Evolutionary conservation across 306 rosid species (phyloP), one percentile per base, ranked within the genome.

Genomic region (Lupinus albus): DNA sequence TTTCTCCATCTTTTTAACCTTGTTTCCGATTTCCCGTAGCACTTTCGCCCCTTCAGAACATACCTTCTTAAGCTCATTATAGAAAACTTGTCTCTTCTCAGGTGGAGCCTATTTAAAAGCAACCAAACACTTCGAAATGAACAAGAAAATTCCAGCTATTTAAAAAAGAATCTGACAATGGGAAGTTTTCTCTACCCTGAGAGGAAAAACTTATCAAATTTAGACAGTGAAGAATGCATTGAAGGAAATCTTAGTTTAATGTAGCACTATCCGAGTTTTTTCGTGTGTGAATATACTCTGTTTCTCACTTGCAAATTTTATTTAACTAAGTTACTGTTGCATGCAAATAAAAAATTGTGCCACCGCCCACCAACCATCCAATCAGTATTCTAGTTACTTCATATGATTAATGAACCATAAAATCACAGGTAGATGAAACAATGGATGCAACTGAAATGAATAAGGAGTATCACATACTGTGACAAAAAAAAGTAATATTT

Each of bases 1-100:
- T 71, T 82, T 92, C 87, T 92, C 98, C 95, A 92, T 58, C 49
- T 15, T 89, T 76, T 87, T 83, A 21, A 92, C 82, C 75, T 86
- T 92, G 83, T 81, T 78, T 51, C 98, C 98, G 14, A 89, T 86
- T 68, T 84, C 93, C 0, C 84, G 78, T 28, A 92, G 76, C 17
- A 89, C 86, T 80, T 80, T 87, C 5, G 98, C 89, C 38, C 87
- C 98, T 79, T 84, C 96, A 5, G 14, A 61, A 39, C 96, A 83
- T 42, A 89, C 95, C 74, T 92, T 87, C 72, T 79, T 81, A 53
- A 92, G 83, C 84, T 92, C 98, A 51, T 62, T 66, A 6, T 30
- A n/a, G 75, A 92, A 89, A 73, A 89, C 91, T 61, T 77, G 88
- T 74, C 98, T 80, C 70, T 82, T 80, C 61, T 87, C 98, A 11